Conservation (phyloP, 2,329 filamentous ascomycete genomes). For the Tolypocladium pustulatum region DNA sequence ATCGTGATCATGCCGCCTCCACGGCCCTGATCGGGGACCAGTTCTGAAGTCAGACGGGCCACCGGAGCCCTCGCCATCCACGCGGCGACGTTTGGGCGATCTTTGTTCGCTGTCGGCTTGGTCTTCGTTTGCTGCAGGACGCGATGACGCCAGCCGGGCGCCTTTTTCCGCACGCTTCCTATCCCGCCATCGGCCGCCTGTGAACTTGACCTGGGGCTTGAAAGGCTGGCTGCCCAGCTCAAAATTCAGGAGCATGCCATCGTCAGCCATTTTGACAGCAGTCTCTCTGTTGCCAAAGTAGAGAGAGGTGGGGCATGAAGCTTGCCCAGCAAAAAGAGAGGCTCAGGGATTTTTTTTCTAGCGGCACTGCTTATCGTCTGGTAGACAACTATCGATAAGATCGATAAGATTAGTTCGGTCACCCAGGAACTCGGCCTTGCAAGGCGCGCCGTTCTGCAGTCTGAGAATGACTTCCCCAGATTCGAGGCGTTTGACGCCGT, state of each 20-base stretch:
- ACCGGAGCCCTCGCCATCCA: constrained; percentile 14
- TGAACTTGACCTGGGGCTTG: constrained; percentile 56
- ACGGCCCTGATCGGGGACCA: background rate
- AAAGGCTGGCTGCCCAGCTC: constrained; percentile 60
- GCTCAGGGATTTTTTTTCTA: constrained; percentile 10
- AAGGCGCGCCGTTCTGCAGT: background rate
- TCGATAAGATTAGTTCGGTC: background rate
- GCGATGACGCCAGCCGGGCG: constrained; percentile 15
- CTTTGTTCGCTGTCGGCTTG: constrained; percentile 18
- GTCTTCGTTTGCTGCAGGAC: constrained; percentile 10
- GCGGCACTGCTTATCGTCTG: background rate
- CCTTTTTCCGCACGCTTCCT: constrained; percentile 55
- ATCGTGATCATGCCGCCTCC: background rate
- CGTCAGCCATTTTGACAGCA: constrained; percentile 62
- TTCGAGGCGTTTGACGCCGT: background rate
- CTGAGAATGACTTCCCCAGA: background rate
- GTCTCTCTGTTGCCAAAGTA: background rate
- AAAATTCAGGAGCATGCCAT: constrained; percentile 93
- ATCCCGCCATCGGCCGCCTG: constrained; percentile 89
- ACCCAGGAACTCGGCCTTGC: no score
- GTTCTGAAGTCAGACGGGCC: background rate
- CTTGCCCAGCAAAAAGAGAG: constrained; percentile 2
- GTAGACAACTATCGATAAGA: constrained; percentile 13
- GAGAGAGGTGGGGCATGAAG: constrained; percentile 3
- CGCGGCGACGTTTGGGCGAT: constrained; percentile 35